Base-by-base conservation (phyloP, 2,329 filamentous ascomycete species). In the Diaporthe sp. region DNA sequence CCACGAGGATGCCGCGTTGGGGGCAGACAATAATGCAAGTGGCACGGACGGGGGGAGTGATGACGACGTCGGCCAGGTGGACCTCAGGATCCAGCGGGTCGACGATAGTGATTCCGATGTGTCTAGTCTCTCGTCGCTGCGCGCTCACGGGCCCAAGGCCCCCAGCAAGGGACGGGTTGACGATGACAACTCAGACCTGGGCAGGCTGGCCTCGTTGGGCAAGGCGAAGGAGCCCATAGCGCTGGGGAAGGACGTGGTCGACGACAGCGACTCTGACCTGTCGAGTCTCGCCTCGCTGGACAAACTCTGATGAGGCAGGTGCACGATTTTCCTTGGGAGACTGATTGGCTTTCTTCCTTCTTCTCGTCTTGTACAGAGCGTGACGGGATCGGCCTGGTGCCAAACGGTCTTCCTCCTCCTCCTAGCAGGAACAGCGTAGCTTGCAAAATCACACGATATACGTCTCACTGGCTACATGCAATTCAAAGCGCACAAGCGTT, bases 1-100 rank as follows among this genome's bases (percentile, higher is more conserved):
- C 28, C 76, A 80, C 25, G 79, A 81, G 42, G 80, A 81, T 17
- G 65, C 25, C 61, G 80, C 81, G 59, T 19, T 25, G 72, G 59
- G 77, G 39, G 22, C 49, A 57, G 13, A 73, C 51, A 75, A 77
- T 62, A 12, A 72, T 67, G 39, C 78, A 77, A 55, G 82, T 78
- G 17, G 79, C 75, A 10, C 84, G 80, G 39, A 81, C 79, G 39
- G 46, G 7, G 44, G 53, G 67, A 62, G 39, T 5, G 46, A 51
- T 17, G 65, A 62, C 19, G 74, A 69, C 39, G 69, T 28, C 15
- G 53, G 53, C 13, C 31, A 59, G n/a, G 57, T 59, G 19, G 31
- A 51, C n/a, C 62, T 71, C 34, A 75, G 68, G 42, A 67, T 75
- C 13, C 73, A 70, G 17, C 61, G 57, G 12, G 42, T 57, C 34